phyloP scores from a whole-genome alignment of 495 filamentous ascomycete genomes.

The Neurospora africana region DNA sequence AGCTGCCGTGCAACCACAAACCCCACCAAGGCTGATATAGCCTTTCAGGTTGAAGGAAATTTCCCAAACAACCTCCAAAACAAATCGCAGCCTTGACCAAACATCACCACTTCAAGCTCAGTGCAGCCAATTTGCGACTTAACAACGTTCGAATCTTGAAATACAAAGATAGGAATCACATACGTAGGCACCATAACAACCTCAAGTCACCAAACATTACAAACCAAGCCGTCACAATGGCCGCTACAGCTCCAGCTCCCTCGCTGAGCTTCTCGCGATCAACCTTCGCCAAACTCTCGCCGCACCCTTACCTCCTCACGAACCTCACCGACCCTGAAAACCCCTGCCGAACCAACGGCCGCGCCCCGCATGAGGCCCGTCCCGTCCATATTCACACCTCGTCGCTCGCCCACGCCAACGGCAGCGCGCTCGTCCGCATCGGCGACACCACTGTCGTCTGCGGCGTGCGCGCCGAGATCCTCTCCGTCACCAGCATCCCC shows the following conservation, averaged over 20 bases:
- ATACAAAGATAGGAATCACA: background rate
- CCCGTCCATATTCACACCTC: slow-evolving; percentile 61
- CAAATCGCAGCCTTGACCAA: background rate
- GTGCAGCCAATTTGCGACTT: background rate
- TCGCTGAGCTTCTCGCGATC: slow-evolving; percentile 62
- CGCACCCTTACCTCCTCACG: slow-evolving; percentile 77
- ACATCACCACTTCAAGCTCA: background rate
- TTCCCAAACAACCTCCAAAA: slow-evolving; percentile 2
- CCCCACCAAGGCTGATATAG: slow-evolving; percentile 14
- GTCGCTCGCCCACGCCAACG: slow-evolving; percentile 76
- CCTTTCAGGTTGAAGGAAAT: slow-evolving; percentile 5
- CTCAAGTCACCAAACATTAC: background rate
- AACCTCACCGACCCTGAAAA: slow-evolving; percentile 58
- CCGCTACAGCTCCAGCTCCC: slow-evolving; percentile 7
- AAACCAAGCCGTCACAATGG: slow-evolving; percentile 10
- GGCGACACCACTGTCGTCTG: slow-evolving; percentile 90
- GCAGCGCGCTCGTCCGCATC: slow-evolving; percentile 73
- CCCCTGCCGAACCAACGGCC: slow-evolving; percentile 65
- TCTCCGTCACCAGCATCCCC: slow-evolving; percentile 60
- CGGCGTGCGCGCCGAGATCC: slow-evolving; percentile 76
- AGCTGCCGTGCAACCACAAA: background rate
- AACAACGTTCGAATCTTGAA: background rate
- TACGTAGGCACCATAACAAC: background rate
- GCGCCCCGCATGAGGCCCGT: slow-evolving; percentile 57
- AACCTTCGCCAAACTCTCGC: slow-evolving; percentile 83